phyloP scores from a whole-genome alignment of 176 grass and related monocot species.

The Areca catechu region DNA sequence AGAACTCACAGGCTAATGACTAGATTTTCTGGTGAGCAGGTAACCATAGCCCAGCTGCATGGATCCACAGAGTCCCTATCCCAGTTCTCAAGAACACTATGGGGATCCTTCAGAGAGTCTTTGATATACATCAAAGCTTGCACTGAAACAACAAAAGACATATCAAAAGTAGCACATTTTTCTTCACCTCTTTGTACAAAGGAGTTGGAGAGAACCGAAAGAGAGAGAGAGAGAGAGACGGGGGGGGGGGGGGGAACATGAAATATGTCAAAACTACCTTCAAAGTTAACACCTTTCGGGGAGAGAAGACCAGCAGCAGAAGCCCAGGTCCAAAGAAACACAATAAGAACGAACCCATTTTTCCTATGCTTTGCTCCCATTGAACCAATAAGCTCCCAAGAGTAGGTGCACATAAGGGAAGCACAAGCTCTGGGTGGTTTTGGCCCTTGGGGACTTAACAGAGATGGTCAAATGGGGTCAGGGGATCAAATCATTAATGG shows the following conservation, averaged over 20 bases:
- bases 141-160: conserved; percentile 29
- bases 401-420: conserved; percentile 13
- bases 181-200: too few relatives aligned
- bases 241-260: too few relatives aligned
- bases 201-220: too few relatives aligned
- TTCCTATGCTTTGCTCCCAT: conserved; percentile 18
- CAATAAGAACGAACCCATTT: conserved; percentile 16
- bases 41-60: conserved; percentile 75
- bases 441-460: too few relatives aligned
- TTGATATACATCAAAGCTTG: conserved; percentile 81
- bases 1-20: conserved; percentile 58
- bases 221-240: neutral
- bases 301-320: conserved; percentile 48
- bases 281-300: conserved; percentile 81
- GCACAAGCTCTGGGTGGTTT: neutral
- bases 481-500: conserved; percentile 26
- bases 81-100: conserved; percentile 70
- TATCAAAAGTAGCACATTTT: too few relatives aligned
- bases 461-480: conserved; percentile 9
- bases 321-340: conserved; percentile 26
- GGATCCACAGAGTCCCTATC: conserved; percentile 82
- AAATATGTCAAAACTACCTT: conserved; percentile 46
- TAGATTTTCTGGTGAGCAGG: conserved; percentile 44
- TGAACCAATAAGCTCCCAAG: conserved; percentile 15
- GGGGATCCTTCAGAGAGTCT: conserved; percentile 66